Base-by-base conservation (phyloP, 108 stramenopile species). In the Pelagomonas calceolata region DNA sequence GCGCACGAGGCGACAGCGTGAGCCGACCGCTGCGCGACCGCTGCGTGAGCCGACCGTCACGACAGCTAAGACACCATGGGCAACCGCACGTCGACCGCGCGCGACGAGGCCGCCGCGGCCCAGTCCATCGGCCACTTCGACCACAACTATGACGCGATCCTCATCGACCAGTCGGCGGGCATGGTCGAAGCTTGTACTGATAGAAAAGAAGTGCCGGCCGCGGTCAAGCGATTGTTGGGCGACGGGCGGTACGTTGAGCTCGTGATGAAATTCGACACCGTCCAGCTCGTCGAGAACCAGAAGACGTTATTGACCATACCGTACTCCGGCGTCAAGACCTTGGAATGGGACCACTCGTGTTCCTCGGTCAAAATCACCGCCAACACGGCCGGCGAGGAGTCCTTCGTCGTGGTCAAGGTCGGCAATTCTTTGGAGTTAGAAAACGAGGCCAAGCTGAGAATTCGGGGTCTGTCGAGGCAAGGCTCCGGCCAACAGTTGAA, bases 371-470 rank as follows among this genome's bases (percentile, higher is more conserved):
- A 60, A 26, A 26, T 60, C 21, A 12, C 29, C 21, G 29, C 14
- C 7, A 26, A 26, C 21, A 26, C 18, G 21, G 21, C 14, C 21
- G 21, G 21, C 21, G 7, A 4, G 7, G 51, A 60, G 51, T 9
- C 26, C 14, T 60, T 26, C 26, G 36, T 79, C 26, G 71, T 76
- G 10, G 30, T 81, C 35, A 75, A 71, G 32, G 78, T 79, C 32
- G 76, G 45, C 12, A 79, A 76, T 63, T 81, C 80, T 0, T 21
- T 81, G 21, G 80, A 81, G 33, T 71, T 81, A 4, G 80, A 81
- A 63, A 45, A 73, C 36, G 79, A 81, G 71, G 72, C 79, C 0
- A 43, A 72, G 30, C 75, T 71, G 37, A 75, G 80, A 18, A 69
- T 77, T 17, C 36, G 64, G 46, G 73, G 74, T 7, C 70, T 64